Evolutionary conservation across 1,284 basidiomycete species (phyloP).

Genomic region (Puccinia coronata): DNA sequence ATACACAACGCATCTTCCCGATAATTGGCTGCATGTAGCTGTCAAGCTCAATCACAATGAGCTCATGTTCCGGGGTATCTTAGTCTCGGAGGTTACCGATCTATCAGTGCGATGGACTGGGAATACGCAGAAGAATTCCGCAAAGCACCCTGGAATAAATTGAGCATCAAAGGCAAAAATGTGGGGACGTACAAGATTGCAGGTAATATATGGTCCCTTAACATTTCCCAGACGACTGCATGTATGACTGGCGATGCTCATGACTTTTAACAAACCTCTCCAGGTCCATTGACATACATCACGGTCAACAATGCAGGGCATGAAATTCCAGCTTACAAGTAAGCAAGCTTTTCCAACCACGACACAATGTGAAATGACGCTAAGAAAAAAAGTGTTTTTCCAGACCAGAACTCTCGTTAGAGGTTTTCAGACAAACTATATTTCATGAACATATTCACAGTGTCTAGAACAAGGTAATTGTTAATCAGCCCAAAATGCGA

Average conservation of each 20-base stretch:
- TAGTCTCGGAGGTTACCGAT: conserved; percentile 37
- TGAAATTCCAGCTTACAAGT: conserved; percentile 46
- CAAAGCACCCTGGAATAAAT: conserved; percentile 15
- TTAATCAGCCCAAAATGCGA: too few species aligned
- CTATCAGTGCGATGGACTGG: conserved; percentile 45
- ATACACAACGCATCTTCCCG: not conserved
- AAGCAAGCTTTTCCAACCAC: not conserved
- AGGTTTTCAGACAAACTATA: conserved; percentile 38
- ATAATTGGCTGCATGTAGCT: too few species aligned
- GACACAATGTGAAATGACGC: not conserved
- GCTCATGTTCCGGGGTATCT: not conserved
- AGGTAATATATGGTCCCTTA: conserved; percentile 4
- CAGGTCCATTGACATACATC: conserved; percentile 46
- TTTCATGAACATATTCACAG: conserved; percentile 22
- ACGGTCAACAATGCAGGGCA: conserved; percentile 41
- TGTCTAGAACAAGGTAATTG: too few species aligned
- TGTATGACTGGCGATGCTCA: not conserved
- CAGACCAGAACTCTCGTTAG: conserved; percentile 31
- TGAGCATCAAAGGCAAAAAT: conserved; percentile 19
- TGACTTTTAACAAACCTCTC: not conserved
- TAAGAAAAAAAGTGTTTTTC: not conserved
- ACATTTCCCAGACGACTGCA: too few species aligned
- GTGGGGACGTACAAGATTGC: conserved; percentile 33
- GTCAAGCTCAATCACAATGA: not conserved
- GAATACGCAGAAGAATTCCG: conserved; percentile 36